phyloP scores from a whole-genome alignment of 2,329 filamentous ascomycete genomes.

The Aspergillus thermomutatus region DNA sequence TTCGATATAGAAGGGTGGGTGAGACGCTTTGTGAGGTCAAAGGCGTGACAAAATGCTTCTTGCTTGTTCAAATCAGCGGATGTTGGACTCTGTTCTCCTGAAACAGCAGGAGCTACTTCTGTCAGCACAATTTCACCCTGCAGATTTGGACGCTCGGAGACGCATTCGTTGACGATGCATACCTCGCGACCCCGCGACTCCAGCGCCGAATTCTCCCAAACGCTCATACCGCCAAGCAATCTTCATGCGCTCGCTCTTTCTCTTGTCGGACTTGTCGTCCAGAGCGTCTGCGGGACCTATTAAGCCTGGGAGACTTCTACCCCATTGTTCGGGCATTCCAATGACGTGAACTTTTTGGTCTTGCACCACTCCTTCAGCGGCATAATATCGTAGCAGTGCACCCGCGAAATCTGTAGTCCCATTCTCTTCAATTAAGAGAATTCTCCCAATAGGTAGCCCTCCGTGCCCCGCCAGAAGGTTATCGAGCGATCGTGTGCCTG shows the following conservation, averaged over 20 bases:
- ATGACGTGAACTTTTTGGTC: conserved; percentile 85
- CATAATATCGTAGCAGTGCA: conserved; percentile 79
- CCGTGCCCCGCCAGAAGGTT: conserved; percentile 80
- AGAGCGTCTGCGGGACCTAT: conserved; percentile 48
- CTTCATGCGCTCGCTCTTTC: conserved; percentile 79
- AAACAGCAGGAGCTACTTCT: conserved; percentile 24
- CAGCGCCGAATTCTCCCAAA: conserved; percentile 66
- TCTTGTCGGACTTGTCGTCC: conserved; percentile 40
- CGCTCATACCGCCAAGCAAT: conserved; percentile 98
- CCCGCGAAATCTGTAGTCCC: conserved; percentile 94
- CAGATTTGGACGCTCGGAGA: neutral
- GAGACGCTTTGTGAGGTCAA: conserved; percentile 67
- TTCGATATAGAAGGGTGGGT: conserved; percentile 52
- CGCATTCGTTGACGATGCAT: conserved; percentile 28
- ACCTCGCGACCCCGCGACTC: conserved; percentile 59
- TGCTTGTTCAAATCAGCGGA: conserved; percentile 27
- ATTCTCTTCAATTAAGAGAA: conserved; percentile 77
- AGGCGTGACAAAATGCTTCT: conserved; percentile 65
- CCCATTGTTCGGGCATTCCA: conserved; percentile 76
- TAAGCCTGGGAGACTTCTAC: conserved; percentile 75
- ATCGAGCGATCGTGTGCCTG: conserved; percentile 82
- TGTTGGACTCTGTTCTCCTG: conserved; percentile 43
- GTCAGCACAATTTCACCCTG: conserved; percentile 14
- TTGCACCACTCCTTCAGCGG: conserved; percentile 87
- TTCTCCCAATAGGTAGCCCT: conserved; percentile 77